Evolutionary conservation across 108 stramenopile species (phyloP).

Genomic region (Skeletonema costatum): DNA sequence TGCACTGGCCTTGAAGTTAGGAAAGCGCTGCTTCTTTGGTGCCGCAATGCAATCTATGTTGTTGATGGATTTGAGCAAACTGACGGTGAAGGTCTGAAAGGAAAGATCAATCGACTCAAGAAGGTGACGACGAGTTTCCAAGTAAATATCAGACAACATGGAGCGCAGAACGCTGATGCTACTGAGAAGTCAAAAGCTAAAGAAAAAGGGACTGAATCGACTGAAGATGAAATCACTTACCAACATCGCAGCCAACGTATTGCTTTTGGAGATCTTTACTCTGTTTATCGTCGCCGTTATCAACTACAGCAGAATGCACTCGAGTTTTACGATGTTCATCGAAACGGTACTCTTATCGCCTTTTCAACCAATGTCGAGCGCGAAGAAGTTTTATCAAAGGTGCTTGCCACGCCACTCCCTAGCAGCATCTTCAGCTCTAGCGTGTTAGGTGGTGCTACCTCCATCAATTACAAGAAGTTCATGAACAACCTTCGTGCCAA

Average conservation of each 20-base stretch:
- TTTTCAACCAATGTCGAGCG: constrained; percentile 67
- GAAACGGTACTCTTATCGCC: constrained; percentile 77
- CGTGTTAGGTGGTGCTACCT: constrained; percentile 47
- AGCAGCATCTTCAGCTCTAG: constrained; percentile 78
- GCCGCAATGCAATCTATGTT: constrained; percentile 80
- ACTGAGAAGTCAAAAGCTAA: constrained; percentile 47
- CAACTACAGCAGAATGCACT: constrained; percentile 93
- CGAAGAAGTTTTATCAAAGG: constrained; percentile 80
- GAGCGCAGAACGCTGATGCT: constrained; percentile 32
- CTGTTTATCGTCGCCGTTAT: constrained; percentile 90
- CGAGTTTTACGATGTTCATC: constrained; percentile 91
- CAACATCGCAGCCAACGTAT: constrained; percentile 89
- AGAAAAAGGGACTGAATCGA: constrained; percentile 40
- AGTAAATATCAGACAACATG: constrained; percentile 67
- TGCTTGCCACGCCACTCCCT: constrained; percentile 74
- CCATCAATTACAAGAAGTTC: constrained; percentile 88
- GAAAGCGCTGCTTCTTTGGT: constrained; percentile 84
- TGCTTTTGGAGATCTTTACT: constrained; percentile 77
- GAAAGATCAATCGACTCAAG: constrained; percentile 79
- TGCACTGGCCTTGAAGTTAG: constrained; percentile 90
- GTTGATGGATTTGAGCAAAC: constrained; percentile 90
- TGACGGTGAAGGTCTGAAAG: constrained; percentile 81
- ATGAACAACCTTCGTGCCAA: constrained; percentile 82
- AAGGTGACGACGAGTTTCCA: constrained; percentile 78
- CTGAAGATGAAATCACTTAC: constrained; percentile 73